Conservation (phyloP, 306 rosid genomes). For the Lathyrus sativus region DNA sequence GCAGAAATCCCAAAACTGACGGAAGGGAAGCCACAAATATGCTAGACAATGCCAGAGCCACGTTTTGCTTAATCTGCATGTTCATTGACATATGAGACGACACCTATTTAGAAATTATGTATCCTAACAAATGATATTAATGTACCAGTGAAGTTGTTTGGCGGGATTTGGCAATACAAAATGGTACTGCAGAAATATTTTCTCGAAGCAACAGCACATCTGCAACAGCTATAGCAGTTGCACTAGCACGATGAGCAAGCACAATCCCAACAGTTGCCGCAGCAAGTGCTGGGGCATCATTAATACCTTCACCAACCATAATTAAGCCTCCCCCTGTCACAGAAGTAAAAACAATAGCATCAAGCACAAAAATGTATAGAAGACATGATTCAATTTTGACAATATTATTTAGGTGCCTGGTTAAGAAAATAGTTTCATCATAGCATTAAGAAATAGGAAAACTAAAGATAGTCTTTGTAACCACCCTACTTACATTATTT, state of each 20-base stretch:
- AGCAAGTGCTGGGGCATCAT: slow-evolving; percentile 98
- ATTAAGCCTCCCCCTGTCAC: slow-evolving; percentile 86
- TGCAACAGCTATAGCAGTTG: slow-evolving; percentile 95
- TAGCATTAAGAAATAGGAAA: neutral
- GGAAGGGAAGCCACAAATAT: slow-evolving; percentile 89
- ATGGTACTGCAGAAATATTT: slow-evolving; percentile 86
- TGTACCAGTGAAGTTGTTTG: slow-evolving; percentile 91
- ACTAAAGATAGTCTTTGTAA: neutral
- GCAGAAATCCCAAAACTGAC: slow-evolving; percentile 90
- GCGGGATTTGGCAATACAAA: slow-evolving; percentile 93
- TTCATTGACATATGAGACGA: slow-evolving; percentile 32
- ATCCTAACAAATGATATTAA: slow-evolving; percentile 10
- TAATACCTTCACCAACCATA: slow-evolving; percentile 98
- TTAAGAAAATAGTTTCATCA: slow-evolving; percentile 1
- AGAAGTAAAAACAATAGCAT: slow-evolving; percentile 21
- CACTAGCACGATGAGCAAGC: slow-evolving; percentile 95
- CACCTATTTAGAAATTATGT: slow-evolving; percentile 21
- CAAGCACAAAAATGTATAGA: slow-evolving; percentile 13
- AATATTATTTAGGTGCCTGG: slow-evolving; percentile 18
- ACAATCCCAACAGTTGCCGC: slow-evolving; percentile 97
- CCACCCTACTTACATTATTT: neutral
- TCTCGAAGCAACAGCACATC: slow-evolving; percentile 83
- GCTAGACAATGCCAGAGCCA: slow-evolving; percentile 78
- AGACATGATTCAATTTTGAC: slow-evolving; percentile 24
- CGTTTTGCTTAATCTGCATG: slow-evolving; percentile 91